Evolutionary conservation across 2,329 filamentous ascomycete species (phyloP).

Genomic region (Fonsecaea multimorphosa): DNA sequence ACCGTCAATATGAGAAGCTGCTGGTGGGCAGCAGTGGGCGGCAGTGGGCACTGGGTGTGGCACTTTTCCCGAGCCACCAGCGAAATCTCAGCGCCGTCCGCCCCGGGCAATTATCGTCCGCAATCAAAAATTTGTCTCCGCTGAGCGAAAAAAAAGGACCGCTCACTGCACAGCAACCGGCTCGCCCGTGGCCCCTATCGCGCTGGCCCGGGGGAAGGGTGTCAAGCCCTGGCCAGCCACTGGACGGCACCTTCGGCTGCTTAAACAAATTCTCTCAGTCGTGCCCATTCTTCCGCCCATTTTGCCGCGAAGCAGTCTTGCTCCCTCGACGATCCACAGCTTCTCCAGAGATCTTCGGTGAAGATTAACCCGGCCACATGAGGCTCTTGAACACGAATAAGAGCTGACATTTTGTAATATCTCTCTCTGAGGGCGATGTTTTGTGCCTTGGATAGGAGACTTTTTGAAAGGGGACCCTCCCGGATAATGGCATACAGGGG

Average conservation of each 20-base stretch:
- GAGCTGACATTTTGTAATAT: background rate
- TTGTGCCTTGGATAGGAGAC: background rate
- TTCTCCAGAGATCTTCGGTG: constrained; percentile 9
- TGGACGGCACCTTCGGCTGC: background rate
- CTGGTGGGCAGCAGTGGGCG: too few species aligned
- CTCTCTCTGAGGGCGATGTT: too few species aligned
- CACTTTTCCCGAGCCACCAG: constrained; percentile 25
- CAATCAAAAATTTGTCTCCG: constrained; percentile 31
- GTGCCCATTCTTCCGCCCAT: constrained; percentile 12
- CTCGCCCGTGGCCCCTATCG: constrained; percentile 16
- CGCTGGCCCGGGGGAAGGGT: constrained; percentile 8
- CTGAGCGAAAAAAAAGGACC: constrained; percentile 19
- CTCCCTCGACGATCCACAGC: constrained; percentile 13
- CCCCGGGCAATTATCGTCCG: constrained; percentile 33
- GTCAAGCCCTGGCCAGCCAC: constrained; percentile 1
- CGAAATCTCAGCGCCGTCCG: constrained; percentile 13
- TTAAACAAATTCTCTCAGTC: constrained; percentile 13
- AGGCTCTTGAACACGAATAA: background rate
- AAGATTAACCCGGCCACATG: background rate
- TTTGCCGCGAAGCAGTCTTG: constrained; percentile 3
- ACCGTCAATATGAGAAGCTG: background rate
- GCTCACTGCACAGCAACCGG: constrained; percentile 16
- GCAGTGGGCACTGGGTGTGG: background rate
- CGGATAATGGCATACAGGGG: background rate
- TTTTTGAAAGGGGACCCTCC: background rate